Base-by-base conservation (phyloP, 2,329 filamentous ascomycete species). In the Hypomyces rosellus region DNA sequence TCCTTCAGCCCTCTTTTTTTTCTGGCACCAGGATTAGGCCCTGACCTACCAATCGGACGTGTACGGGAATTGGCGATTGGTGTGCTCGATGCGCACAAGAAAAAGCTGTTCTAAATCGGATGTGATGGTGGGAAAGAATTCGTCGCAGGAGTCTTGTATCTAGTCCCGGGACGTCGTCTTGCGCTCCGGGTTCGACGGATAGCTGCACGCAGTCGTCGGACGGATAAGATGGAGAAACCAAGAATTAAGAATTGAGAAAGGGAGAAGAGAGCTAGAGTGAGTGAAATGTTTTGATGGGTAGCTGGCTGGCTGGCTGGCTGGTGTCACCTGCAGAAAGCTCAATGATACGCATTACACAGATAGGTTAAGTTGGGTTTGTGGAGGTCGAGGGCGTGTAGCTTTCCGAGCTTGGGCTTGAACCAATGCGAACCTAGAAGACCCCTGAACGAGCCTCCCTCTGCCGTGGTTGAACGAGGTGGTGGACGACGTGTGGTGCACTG, bases 291-390 rank as follows among this genome's bases (percentile, higher is more conserved):
- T 51, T 46, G 52, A 48, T 37, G 45, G 20, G 3, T 20, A 20
- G 20, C 3, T 20, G 5, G 5, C 20, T 20, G 20, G 20, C 20
- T 20, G 20, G 20, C 20, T 20, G 20, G 45, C 42, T 39, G 45
- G 25, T 30, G 49, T 46, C 50, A 51, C 52, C 49, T 48, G 52
- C 44, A 52, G 41, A 30, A 30, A 51, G 48, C 18, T 36, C 45
- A 45, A 52, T 54, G 52, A 48, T 54, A 49, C 52, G 52, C 52
- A 54, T 51, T 48, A 45, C 41, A 8, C 25, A 30, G 25, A 30
- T 30, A 30, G 25, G 52, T 54, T 20, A 20, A 20, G 20, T 49
- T 54, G 45, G 49, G 51, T 45, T 53, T 43, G 49, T 48, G 49
- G 49, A 54, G 49, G 49, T 48, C 41, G 38, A 36, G 49, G 52